Evolutionary conservation across 2,329 filamentous ascomycete species (phyloP), one percentile per base, ranked within the genome.

Genomic region (Verticillium isaacii): DNA sequence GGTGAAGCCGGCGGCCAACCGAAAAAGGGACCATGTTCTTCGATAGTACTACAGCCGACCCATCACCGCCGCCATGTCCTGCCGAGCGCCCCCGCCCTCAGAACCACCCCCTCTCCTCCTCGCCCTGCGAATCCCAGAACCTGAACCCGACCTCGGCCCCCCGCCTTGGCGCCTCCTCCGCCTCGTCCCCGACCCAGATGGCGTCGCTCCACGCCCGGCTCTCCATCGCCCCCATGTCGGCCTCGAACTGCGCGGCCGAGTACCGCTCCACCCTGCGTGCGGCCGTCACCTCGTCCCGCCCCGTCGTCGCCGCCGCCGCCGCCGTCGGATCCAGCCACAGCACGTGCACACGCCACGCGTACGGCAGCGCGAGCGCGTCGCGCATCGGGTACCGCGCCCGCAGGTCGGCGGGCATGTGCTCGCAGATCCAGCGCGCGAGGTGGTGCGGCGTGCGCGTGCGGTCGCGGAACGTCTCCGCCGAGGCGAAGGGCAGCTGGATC

Each of bases 1-100:
- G 74, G 25, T 87, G 75, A 82, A 29, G 29, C 6, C 29, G 5
- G 29, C 29, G 25, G 25, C 25, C 3, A 25, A 5, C 25, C 5
- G 25, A 25, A 25, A 29, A 29, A 29, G 6, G 29, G 29, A 29
- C 3, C 29, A 29, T 29, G 29, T 6, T 29, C 29, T 29, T 29
- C 29, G 6, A 29, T 29, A 29, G 1, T 1, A 39, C 11, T 12
- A 2, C 36, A 12, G 12, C 36, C 36, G 14, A 14, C 9, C 2
- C 36, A 14, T 14, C 36, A 14, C 36, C 17, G 11, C 9, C 1
- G 36, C 17, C 36, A 14, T 41, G 12, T 7, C 39, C 14, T n/a
- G 25, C 4, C 23, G 23, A 2, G 23, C 23, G 23, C 23, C 23
- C 25, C 25, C 34, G 7, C 34, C 9, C 34, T 14, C 23, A 50